A percentile compares a stretch with the other conserved stretches of the same genome.
Conservation (phyloP, 345 rosid species). For the Arabidopsis thaliana region TAIR10.1 NC_003070.9:4756001-4756500, state of each 20-base stretch:
- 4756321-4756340: background rate
- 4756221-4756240: conserved; percentile 92
- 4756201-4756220: conserved; percentile 71
- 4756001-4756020: conserved; percentile 25
- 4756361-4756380: conserved; percentile 69
- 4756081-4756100: background rate
- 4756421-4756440: conserved; percentile 56
- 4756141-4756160: conserved; percentile 69
- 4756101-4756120: background rate
- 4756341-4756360: conserved; percentile 56
- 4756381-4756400: conserved; percentile 81
- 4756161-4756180: conserved; percentile 81
- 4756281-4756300: background rate
- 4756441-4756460: background rate
- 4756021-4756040: conserved; percentile 61
- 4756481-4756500: background rate
- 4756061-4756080: background rate
- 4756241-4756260: conserved; percentile 74
- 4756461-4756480: background rate
- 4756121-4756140: conserved; percentile 80
- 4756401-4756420: conserved; percentile 75
- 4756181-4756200: conserved; percentile 86
- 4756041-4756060: conserved; percentile 55
- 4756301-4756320: background rate
- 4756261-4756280: conserved; percentile 72